Conservation (phyloP, 495 filamentous ascomycete genomes). For the Trypethelium eluteriae region DNA sequence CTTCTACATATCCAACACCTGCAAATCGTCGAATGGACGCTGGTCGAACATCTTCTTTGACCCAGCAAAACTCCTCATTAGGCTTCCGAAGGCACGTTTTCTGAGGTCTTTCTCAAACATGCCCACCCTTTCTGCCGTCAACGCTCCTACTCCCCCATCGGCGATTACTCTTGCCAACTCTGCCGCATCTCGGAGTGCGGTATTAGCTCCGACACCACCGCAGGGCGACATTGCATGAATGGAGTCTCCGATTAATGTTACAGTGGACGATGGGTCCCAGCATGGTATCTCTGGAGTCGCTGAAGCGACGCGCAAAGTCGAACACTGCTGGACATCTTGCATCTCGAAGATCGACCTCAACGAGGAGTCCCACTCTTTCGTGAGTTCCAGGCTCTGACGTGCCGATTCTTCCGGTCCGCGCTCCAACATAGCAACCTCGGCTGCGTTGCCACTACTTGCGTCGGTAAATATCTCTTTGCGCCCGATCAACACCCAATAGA, state of each 20-base stretch:
- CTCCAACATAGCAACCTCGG: slow-evolving; percentile 6
- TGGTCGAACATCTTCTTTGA: slow-evolving; percentile 15
- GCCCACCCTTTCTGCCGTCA: slow-evolving; percentile 4
- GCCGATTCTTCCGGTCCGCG: slow-evolving; percentile 9
- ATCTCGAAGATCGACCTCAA: slow-evolving; percentile 12
- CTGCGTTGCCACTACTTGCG: background rate
- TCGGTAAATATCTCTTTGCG: slow-evolving; percentile 10
- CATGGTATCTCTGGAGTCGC: slow-evolving; percentile 18
- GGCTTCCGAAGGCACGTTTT: slow-evolving; percentile 9
- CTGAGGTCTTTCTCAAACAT: slow-evolving; percentile 11
- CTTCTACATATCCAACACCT: slow-evolving; percentile 5
- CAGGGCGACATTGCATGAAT: slow-evolving; percentile 13
- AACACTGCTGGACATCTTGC: slow-evolving; percentile 13
- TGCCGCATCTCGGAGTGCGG: slow-evolving; percentile 31
- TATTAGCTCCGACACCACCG: slow-evolving; percentile 13
- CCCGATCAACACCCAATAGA: slow-evolving; percentile 33
- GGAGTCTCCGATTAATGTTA: slow-evolving; percentile 13
- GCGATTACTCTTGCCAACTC: slow-evolving; percentile 31
- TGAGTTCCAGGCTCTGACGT: slow-evolving; percentile 16
- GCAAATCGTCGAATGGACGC: slow-evolving; percentile 6
- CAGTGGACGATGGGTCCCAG: slow-evolving; percentile 28
- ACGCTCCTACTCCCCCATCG: slow-evolving; percentile 16
- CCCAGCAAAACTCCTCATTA: slow-evolving; percentile 15
- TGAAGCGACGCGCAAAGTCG: slow-evolving; percentile 11
- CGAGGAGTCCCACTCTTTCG: slow-evolving; percentile 20